phyloP scores from a whole-genome alignment of 306 rosid species.

The Cucumis hystrix region DNA sequence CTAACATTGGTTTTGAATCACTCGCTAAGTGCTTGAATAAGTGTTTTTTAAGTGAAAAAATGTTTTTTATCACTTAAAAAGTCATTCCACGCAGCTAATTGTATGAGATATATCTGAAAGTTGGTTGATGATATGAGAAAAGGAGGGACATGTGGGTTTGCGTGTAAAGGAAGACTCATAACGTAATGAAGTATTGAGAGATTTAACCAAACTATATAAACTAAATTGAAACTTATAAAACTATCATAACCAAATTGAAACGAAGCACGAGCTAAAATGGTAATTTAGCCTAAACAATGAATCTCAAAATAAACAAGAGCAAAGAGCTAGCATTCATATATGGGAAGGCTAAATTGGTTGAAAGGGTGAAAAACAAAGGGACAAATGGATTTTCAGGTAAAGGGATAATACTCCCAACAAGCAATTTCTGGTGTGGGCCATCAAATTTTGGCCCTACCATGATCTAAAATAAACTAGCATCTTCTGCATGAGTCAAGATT shows the following conservation, averaged over 20 bases:
- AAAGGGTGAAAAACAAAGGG: neutral
- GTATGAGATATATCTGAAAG: neutral
- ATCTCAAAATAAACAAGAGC: too few species aligned
- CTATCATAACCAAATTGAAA: neutral
- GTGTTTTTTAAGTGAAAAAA: too few species aligned
- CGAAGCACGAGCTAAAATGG: neutral
- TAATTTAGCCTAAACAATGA: too few species aligned
- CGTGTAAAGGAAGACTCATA: neutral
- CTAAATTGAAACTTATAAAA: neutral
- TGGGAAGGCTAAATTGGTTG: neutral
- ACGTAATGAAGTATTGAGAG: neutral
- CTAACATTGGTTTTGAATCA: neutral
- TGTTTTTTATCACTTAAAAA: neutral
- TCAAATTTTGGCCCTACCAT: neutral
- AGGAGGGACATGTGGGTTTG: neutral
- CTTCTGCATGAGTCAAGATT: neutral
- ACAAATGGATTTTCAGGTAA: neutral
- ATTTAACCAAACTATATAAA: neutral
- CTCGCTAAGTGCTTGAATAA: neutral
- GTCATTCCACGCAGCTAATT: neutral
- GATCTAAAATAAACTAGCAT: neutral
- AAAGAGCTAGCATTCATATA: neutral
- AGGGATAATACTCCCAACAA: neutral
- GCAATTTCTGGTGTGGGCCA: neutral
- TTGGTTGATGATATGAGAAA: neutral